Conservation (phyloP, 192 early-diverging fungal genomes). For the Helicostylum pulchrum region DNA sequence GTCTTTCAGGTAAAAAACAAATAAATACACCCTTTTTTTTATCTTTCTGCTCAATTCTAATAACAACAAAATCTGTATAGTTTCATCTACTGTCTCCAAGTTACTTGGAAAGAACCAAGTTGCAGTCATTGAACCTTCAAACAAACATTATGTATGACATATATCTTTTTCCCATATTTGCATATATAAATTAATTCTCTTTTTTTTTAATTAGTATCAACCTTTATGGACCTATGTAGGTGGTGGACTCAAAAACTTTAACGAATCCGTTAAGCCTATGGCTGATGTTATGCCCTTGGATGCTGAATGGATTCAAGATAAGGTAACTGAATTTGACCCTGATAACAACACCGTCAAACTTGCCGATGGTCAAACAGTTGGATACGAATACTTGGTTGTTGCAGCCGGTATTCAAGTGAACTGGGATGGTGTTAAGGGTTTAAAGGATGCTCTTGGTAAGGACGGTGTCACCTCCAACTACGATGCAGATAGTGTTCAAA, state of each 20-base stretch:
- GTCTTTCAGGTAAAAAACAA: constrained; percentile 41
- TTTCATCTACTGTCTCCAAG: constrained; percentile 66
- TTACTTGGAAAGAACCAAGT: constrained; percentile 62
- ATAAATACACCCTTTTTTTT: background rate
- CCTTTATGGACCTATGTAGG: constrained; percentile 91
- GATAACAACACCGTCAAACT: constrained; percentile 63
- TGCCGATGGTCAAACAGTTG: constrained; percentile 59
- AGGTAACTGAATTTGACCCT: constrained; percentile 67
- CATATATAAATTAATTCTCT: background rate
- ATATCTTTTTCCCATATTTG: background rate
- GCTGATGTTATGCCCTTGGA: constrained; percentile 66
- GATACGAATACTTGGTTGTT: constrained; percentile 69
- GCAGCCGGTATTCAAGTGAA: constrained; percentile 76
- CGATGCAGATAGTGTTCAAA: constrained; percentile 65
- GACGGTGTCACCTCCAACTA: constrained; percentile 86
- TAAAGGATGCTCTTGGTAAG: constrained; percentile 71
- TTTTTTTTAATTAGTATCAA: constrained; percentile 58
- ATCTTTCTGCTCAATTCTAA: background rate
- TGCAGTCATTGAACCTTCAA: constrained; percentile 73
- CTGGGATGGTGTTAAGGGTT: constrained; percentile 75
- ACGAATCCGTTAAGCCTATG: constrained; percentile 64
- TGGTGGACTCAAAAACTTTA: constrained; percentile 75
- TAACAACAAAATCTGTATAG: constrained; percentile 29
- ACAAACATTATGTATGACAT: constrained; percentile 59
- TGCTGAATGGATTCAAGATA: constrained; percentile 73